Conservation (phyloP, 352 stramenopile species). For the Globisporangium polare region DNA sequence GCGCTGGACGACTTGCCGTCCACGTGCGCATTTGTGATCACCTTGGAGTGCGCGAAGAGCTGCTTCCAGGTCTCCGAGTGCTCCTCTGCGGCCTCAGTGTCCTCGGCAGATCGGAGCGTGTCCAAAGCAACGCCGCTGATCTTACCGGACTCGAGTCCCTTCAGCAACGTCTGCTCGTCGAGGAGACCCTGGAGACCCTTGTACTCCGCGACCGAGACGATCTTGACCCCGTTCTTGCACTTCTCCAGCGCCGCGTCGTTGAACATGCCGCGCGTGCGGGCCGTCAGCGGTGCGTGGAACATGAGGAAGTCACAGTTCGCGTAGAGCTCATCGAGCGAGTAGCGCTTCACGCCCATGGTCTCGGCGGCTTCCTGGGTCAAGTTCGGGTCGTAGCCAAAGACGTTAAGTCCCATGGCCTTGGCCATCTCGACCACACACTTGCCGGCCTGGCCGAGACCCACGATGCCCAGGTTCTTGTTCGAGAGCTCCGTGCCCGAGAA, state of each 20-base stretch:
- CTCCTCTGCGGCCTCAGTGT: conserved; percentile 11
- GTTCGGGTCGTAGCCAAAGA: conserved; percentile 73
- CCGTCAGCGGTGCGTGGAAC: conserved; percentile 95
- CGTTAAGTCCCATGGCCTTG: conserved; percentile 58
- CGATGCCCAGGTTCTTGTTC: conserved; percentile 59
- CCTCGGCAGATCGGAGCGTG: conserved; percentile 37
- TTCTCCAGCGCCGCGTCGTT: conserved; percentile 65
- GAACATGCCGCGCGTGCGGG: conserved; percentile 88
- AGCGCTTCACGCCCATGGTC: conserved; percentile 59
- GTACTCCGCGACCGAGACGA: conserved; percentile 84
- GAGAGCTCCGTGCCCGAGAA: conserved; percentile 62
- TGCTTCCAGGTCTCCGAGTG: conserved; percentile 42
- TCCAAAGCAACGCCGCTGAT: conserved; percentile 86
- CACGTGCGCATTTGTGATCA: conserved; percentile 87
- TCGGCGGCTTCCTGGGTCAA: conserved; percentile 61
- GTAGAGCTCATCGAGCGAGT: conserved; percentile 64
- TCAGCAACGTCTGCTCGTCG: conserved; percentile 70
- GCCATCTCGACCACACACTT: conserved; percentile 75
- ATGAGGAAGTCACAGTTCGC: conserved; percentile 88
- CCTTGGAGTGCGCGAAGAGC: conserved; percentile 84
- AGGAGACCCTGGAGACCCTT: conserved; percentile 75
- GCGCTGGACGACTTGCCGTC: conserved; percentile 87
- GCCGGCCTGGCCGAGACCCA: conserved; percentile 70
- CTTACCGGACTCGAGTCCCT: conserved; percentile 62
- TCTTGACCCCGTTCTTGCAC: conserved; percentile 89